Evolutionary conservation across 139 green algal genomes (phyloP).

Genomic region (Chlorella sp.): DNA sequence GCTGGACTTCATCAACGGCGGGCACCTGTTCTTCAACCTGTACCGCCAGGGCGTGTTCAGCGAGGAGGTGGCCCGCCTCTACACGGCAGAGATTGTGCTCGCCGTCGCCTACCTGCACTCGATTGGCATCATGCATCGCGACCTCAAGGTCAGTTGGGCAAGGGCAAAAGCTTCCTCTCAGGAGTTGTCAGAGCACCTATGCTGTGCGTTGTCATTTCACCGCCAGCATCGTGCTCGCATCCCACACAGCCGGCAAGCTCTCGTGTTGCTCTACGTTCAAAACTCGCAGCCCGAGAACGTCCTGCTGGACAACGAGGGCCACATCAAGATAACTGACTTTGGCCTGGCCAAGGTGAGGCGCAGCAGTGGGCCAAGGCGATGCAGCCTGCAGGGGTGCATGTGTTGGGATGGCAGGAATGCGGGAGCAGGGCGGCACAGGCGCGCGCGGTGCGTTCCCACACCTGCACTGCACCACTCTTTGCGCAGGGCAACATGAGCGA

Average conservation of each 20-base stretch:
- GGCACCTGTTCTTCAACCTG: conserved; percentile 97
- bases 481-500: conserved; percentile 46
- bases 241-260: too few relatives aligned
- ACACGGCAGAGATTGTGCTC: conserved; percentile 90
- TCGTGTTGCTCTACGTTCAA: too few relatives aligned
- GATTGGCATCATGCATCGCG: conserved; percentile 74
- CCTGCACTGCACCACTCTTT: background rate
- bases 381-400: too few relatives aligned
- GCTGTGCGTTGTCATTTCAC: too few relatives aligned
- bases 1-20: conserved; percentile 97
- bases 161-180: too few relatives aligned
- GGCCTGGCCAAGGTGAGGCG: conserved; percentile 78
- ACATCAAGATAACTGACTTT: conserved; percentile 91
- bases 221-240: too few relatives aligned
- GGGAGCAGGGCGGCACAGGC: too few relatives aligned
- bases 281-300: conserved; percentile 51
- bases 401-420: too few relatives aligned
- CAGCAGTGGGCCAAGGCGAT: too few relatives aligned
- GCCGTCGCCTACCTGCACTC: conserved; percentile 89
- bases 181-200: too few relatives aligned
- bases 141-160: conserved; percentile 38
- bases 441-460: too few relatives aligned
- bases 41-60: conserved; percentile 81
- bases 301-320: conserved; percentile 88
- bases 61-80: conserved; percentile 85